Evolutionary conservation across 208 protist genomes (phyloP), one percentile per base, ranked within the genome.

Genomic region (Trichomonas gallinae): DNA sequence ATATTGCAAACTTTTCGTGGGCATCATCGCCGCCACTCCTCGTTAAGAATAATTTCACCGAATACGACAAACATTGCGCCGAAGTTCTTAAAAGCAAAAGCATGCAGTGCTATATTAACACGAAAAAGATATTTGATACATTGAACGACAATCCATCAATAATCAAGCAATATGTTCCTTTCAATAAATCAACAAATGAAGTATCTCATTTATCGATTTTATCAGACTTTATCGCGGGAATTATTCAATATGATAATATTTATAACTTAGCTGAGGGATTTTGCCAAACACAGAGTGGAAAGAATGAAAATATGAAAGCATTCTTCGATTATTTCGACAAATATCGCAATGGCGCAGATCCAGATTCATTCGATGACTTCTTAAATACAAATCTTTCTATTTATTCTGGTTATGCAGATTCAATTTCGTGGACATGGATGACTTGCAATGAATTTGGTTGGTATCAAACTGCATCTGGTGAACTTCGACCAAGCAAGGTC

Each of bases 381-480:
- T 34, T 40, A 1, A 38, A 51, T 8, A 42, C 87, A 89, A 89
- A 40, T 31, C 38, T 44, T 31, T 46, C 31, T 46, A 34, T 44
- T 21, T 40, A 34, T 23, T 48, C 38, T 31, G 83, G 46, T 46
- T 89, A 89, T 17, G 11, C 4, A 46, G 38, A 89, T 51, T 34
- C 21, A 38, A 23, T 42, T 15, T 34, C 87, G 8, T 93, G 87
- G 87, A 48, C 44, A 34, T 93, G 40, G 44, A 34, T 44, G 34
- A 93, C 87, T 38, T 93, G 87, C 45, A 93, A 93, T 26, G 87
- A 93, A 38, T 93, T 93, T 38, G 87, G 44, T 34, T 93, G 44
- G 40, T 93, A 26, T 26, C 87, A 93, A 93, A 51, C 44, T 34
- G 87, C 87, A 11, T 51, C 44, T 38, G 44, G 15, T 17, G 0